Conservation (phyloP, 2,329 filamentous ascomycete genomes). For the Gnomoniopsis smithogilvyi region DNA sequence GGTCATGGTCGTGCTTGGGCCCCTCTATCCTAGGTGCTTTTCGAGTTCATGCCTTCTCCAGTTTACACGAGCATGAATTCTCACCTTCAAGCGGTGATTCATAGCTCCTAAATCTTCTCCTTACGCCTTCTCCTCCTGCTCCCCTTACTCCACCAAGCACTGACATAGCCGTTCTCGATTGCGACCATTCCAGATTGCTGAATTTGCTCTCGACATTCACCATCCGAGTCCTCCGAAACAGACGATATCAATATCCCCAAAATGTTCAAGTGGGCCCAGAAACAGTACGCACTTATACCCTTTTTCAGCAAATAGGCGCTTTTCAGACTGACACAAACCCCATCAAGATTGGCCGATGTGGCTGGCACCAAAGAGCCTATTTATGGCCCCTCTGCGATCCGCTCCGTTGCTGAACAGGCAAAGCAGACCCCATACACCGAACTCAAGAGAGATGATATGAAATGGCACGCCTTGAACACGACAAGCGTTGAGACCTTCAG, state of each 20-base stretch:
- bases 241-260: not conserved
- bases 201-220: not conserved
- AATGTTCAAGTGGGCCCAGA: slow-evolving; percentile 21
- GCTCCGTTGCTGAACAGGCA: slow-evolving; percentile 78
- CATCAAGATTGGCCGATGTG: slow-evolving; percentile 65
- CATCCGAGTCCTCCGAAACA: not conserved
- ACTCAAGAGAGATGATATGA: slow-evolving; percentile 71
- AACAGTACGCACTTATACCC: slow-evolving; percentile 10
- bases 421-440: slow-evolving; percentile 78
- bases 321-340: slow-evolving; percentile 21
- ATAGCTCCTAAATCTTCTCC: not conserved
- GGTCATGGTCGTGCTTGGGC: not conserved
- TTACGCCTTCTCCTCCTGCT: no score
- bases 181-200: not conserved
- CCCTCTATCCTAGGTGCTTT: slow-evolving; percentile 13
- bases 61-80: not conserved
- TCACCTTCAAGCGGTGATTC: slow-evolving; percentile 3
- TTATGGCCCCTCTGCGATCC: slow-evolving; percentile 86
- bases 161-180: no score
- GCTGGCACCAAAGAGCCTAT: slow-evolving; percentile 95
- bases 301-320: not conserved
- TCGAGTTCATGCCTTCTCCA: slow-evolving; percentile 5
- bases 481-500: slow-evolving; percentile 93
- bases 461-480: slow-evolving; percentile 77
- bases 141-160: no score